phyloP scores from a whole-genome alignment of 208 protist genomes.

The Trypanosoma platydactyli region DNA sequence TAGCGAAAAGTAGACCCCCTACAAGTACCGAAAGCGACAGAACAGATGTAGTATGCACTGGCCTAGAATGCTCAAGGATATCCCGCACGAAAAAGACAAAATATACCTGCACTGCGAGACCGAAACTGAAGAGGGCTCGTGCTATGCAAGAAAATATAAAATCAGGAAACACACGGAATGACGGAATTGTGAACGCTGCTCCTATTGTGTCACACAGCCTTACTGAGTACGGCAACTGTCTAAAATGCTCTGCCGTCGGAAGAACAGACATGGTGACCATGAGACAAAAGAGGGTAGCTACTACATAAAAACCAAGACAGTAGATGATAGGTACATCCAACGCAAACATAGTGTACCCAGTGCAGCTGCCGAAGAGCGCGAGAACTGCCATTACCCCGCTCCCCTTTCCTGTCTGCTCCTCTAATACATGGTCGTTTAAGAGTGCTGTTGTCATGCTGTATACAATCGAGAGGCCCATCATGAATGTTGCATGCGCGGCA shows the following conservation, averaged over 20 bases:
- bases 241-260: slow-evolving; percentile 12
- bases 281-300: slow-evolving; percentile 29
- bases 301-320: slow-evolving; percentile 26
- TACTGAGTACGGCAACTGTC: neutral
- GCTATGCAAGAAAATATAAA: slow-evolving; percentile 32
- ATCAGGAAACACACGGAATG: slow-evolving; percentile 31
- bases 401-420: slow-evolving; percentile 31
- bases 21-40: slow-evolving; percentile 29
- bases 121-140: slow-evolving; percentile 31
- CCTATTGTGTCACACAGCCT: slow-evolving; percentile 14
- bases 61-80: slow-evolving; percentile 17
- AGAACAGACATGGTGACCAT: slow-evolving; percentile 18
- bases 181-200: slow-evolving; percentile 26
- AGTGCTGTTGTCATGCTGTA: slow-evolving; percentile 35
- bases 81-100: slow-evolving; percentile 36
- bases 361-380: slow-evolving; percentile 27
- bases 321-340: slow-evolving; percentile 30
- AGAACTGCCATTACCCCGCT: slow-evolving; percentile 33
- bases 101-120: slow-evolving; percentile 33
- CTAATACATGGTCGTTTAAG: slow-evolving; percentile 33
- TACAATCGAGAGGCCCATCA: slow-evolving; percentile 32
- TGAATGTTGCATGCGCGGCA: slow-evolving; percentile 26
- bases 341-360: slow-evolving; percentile 35
- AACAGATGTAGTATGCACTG: slow-evolving; percentile 22
- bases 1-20: slow-evolving; percentile 26